These are phyloP conservation scores for Epichloe brachyelytri DNA, from an alignment of 2,329 filamentous ascomycete genomes.

Conservation along the genomic window DNA sequence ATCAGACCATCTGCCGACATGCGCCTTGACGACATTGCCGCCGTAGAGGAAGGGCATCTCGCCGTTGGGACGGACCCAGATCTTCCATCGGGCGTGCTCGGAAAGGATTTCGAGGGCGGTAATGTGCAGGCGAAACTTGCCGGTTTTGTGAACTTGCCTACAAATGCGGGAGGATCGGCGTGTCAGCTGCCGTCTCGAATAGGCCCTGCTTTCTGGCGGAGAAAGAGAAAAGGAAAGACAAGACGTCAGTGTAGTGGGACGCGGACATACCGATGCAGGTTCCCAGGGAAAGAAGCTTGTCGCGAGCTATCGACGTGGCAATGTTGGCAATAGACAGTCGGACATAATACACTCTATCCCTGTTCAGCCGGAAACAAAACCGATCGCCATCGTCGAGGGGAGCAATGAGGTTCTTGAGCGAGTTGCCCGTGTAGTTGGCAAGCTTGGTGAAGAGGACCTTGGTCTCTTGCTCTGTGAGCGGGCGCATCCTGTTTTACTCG, in stretches of 20 bases:
- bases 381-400: constrained; percentile 61
- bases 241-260: no score
- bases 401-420: constrained; percentile 72
- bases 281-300: constrained; percentile 74
- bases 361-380: constrained; percentile 75
- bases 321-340: constrained; percentile 82
- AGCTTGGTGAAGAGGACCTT: constrained; percentile 83
- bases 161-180: neutral
- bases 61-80: constrained; percentile 93
- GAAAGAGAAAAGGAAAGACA: no score
- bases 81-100: constrained; percentile 86
- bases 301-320: constrained; percentile 71
- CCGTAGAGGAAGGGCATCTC: constrained; percentile 97
- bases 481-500: constrained; percentile 46
- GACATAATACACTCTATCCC: constrained; percentile 82
- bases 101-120: constrained; percentile 80
- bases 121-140: constrained; percentile 90
- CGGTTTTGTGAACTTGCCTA: constrained; percentile 88
- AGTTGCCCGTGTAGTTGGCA: constrained; percentile 81
- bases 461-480: constrained; percentile 67
- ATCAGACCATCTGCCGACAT: constrained; percentile 71
- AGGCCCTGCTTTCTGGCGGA: constrained; percentile 6
- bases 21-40: constrained; percentile 63
- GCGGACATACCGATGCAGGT: constrained; percentile 54
- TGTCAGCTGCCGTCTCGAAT: neutral